Percentiles rank a stretch among this genome's conserved stretches.
Evolutionary conservation across 495 filamentous ascomycete genomes (phyloP).

Genomic region (Hypoxylon subgilvum): DNA sequence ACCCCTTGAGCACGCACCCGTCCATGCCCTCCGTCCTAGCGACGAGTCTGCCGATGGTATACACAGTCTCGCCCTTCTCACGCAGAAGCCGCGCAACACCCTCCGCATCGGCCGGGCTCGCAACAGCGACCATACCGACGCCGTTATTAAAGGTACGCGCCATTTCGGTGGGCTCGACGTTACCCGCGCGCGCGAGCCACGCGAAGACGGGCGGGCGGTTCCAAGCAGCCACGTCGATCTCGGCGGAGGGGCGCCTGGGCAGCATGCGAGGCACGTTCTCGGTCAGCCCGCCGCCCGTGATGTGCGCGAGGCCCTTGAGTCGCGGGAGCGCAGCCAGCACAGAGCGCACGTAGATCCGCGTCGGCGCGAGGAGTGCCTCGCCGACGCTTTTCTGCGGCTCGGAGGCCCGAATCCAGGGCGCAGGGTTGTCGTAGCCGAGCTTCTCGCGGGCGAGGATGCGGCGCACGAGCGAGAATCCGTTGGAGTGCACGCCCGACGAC

Average conservation of each 20-base stretch:
- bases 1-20: slow-evolving; percentile 72
- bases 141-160: slow-evolving; percentile 92
- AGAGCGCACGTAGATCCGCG: slow-evolving; percentile 78
- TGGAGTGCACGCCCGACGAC: slow-evolving; percentile 87
- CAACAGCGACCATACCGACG: slow-evolving; percentile 88
- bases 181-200: slow-evolving; percentile 84
- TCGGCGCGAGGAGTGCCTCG: slow-evolving; percentile 76
- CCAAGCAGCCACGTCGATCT: slow-evolving; percentile 78
- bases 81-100: slow-evolving; percentile 62
- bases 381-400: slow-evolving; percentile 63
- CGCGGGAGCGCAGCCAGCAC: slow-evolving; percentile 67
- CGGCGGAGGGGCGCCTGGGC: slow-evolving; percentile 72
- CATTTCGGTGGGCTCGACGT: slow-evolving; percentile 76
- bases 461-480: slow-evolving; percentile 92
- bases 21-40: slow-evolving; percentile 55
- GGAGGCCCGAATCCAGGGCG: slow-evolving; percentile 69
- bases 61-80: slow-evolving; percentile 71
- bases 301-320: slow-evolving; percentile 91
- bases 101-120: slow-evolving; percentile 62
- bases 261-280: slow-evolving; percentile 96
- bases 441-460: slow-evolving; percentile 77
- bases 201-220: slow-evolving; percentile 72
- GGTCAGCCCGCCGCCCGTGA: slow-evolving; percentile 89
- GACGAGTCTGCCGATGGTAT: slow-evolving; percentile 72
- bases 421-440: slow-evolving; percentile 69